These are phyloP conservation scores for Calycina marina DNA, from an alignment of 2,329 filamentous ascomycete genomes.

Conservation along the genomic window DNA sequence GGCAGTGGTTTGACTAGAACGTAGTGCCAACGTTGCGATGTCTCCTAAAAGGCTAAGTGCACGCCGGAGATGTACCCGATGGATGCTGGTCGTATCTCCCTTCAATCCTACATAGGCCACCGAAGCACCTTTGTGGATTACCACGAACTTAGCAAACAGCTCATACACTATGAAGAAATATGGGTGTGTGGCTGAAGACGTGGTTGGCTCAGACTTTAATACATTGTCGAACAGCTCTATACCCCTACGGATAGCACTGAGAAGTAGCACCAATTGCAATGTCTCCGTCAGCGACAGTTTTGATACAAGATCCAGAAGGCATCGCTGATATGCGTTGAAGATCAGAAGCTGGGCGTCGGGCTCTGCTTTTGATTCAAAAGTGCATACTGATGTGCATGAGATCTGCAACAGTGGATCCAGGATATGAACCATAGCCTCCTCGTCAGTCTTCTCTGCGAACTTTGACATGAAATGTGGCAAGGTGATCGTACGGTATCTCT, in stretches of 20 bases:
- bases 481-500: slow-evolving; percentile 13
- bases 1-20: slow-evolving; percentile 1
- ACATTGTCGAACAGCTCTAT: slow-evolving; percentile 14
- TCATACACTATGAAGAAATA: slow-evolving; percentile 11
- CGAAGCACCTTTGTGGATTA: neutral
- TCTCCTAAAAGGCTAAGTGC: neutral
- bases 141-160: slow-evolving; percentile 8
- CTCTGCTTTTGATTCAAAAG: slow-evolving; percentile 1
- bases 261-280: slow-evolving; percentile 11
- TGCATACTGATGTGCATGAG: slow-evolving; percentile 10
- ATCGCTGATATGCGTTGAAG: slow-evolving; percentile 11
- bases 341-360: slow-evolving; percentile 10
- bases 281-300: slow-evolving; percentile 8
- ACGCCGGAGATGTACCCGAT: slow-evolving; percentile 1
- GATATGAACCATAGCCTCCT: slow-evolving; percentile 4
- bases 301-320: slow-evolving; percentile 10
- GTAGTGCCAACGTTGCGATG: slow-evolving; percentile 2
- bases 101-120: neutral
- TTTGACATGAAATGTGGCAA: slow-evolving; percentile 13
- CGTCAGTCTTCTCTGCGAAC: slow-evolving; percentile 11
- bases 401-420: slow-evolving; percentile 14
- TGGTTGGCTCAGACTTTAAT: slow-evolving; percentile 5
- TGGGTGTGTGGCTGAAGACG: slow-evolving; percentile 3
- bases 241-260: slow-evolving; percentile 14
- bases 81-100: slow-evolving; percentile 2